Evolutionary conservation across 306 rosid genomes (phyloP).

Genomic region (Astragalus membranaceus): DNA sequence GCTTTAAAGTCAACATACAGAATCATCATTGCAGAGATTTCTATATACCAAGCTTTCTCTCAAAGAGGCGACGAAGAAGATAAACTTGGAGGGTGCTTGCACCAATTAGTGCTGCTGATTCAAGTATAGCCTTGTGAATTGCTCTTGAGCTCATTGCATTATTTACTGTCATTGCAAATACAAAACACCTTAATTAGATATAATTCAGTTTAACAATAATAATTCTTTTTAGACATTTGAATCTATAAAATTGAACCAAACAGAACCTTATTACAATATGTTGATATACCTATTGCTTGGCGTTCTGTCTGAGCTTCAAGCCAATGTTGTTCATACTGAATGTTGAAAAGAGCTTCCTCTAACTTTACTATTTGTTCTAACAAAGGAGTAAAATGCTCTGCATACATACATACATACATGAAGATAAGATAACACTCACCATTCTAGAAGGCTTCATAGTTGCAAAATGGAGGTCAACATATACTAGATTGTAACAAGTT

Average conservation of each 20-base stretch:
- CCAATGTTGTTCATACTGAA: constrained; percentile 85
- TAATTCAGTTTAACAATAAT: too few species aligned
- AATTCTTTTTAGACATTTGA: not conserved
- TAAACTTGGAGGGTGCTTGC: constrained; percentile 59
- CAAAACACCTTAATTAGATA: not conserved
- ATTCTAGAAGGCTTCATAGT: not conserved
- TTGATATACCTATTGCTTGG: constrained; percentile 47
- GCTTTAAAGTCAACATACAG: not conserved
- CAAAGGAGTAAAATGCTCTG: constrained; percentile 60
- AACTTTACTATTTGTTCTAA: constrained; percentile 54
- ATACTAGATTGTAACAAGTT: not conserved
- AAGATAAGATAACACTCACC: constrained; percentile 11
- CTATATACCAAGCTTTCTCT: constrained; percentile 38
- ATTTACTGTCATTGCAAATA: constrained; percentile 31
- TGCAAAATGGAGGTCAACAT: not conserved
- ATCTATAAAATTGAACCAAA: not conserved
- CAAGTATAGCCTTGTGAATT: constrained; percentile 56
- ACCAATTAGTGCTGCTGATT: constrained; percentile 54
- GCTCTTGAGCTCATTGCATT: constrained; percentile 56
- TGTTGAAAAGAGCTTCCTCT: constrained; percentile 73
- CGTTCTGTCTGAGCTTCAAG: constrained; percentile 79
- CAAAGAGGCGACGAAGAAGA: constrained; percentile 59
- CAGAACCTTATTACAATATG: not conserved
- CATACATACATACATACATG: constrained; percentile 21
- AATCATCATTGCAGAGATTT: not conserved